These are phyloP conservation scores for Helminthosporium solani DNA, from an alignment of 2,329 filamentous ascomycete genomes.

Conservation along the genomic window DNA sequence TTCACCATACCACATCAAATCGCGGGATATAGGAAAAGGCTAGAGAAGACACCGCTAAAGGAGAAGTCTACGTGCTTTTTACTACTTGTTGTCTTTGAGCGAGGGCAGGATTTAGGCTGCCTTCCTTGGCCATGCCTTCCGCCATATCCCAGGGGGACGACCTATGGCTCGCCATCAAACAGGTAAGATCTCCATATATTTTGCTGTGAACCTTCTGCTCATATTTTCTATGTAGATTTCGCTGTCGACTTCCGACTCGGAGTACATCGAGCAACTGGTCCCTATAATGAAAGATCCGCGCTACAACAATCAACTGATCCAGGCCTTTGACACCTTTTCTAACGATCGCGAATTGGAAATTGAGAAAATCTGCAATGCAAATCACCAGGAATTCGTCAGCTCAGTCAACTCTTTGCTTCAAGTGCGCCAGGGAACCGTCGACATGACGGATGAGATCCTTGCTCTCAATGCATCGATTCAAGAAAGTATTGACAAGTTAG, in stretches of 20 bases:
- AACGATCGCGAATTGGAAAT: conserved; percentile 87
- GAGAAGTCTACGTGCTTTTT: background rate
- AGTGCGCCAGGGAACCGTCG: conserved; percentile 86
- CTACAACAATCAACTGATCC: conserved; percentile 71
- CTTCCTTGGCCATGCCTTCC: conserved; percentile 32
- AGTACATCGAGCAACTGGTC: conserved; percentile 94
- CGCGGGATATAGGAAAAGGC: background rate
- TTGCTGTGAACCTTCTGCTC: conserved; percentile 4
- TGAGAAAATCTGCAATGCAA: conserved; percentile 89
- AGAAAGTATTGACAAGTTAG: conserved; percentile 88
- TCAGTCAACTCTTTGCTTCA: conserved; percentile 93
- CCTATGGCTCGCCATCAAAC: conserved; percentile 51
- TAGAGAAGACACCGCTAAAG: background rate
- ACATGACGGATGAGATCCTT: conserved; percentile 85
- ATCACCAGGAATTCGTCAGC: conserved; percentile 93
- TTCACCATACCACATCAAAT: conserved; percentile 10
- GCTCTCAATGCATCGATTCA: conserved; percentile 94
- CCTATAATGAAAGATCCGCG: conserved; percentile 90
- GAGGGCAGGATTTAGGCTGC: background rate
- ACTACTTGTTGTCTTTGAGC: background rate
- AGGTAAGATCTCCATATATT: conserved; percentile 40
- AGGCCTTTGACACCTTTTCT: conserved; percentile 78
- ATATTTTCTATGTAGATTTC: conserved; percentile 72
- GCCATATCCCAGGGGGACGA: conserved; percentile 50
- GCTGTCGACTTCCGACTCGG: conserved; percentile 83